A percentile compares a stretch with the other conserved stretches of the same genome.
These are phyloP conservation scores for Yamadazyma kitorensis DNA, from an alignment of 805 yeast species.

Conservation along the genomic window DNA sequence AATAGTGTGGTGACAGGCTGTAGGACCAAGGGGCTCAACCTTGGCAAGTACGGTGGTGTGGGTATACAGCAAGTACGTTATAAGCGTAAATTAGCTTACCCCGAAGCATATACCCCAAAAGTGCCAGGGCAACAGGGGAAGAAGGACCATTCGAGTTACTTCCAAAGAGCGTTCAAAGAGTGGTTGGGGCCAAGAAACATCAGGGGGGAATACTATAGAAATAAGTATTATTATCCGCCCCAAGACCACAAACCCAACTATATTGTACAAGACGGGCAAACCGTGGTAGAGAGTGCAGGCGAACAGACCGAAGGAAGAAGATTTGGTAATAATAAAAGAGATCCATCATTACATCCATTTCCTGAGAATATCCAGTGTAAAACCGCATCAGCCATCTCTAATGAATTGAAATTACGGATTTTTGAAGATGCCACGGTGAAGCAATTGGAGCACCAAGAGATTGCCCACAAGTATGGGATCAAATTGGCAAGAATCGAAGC, in stretches of 20 bases:
- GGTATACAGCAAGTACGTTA: constrained; percentile 6
- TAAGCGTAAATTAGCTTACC: constrained; percentile 31
- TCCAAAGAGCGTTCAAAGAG: constrained; percentile 62
- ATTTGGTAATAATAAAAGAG: constrained; percentile 16
- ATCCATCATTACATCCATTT: constrained; percentile 66
- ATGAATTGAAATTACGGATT: constrained; percentile 58
- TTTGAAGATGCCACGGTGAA: constrained; percentile 52
- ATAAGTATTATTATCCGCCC: constrained; percentile 70
- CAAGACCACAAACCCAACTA: constrained; percentile 71
- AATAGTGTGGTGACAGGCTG: too few relatives aligned
- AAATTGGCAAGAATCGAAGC: constrained; percentile 89
- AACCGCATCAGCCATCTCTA: constrained; percentile 61
- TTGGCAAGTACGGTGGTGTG: too few relatives aligned
- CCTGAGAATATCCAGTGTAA: constrained; percentile 69
- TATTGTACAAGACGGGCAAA: constrained; percentile 53
- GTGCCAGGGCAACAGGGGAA: constrained; percentile 29
- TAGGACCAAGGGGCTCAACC: too few relatives aligned
- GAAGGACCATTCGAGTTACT: constrained; percentile 48
- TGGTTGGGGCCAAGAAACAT: constrained; percentile 83
- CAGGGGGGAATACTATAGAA: constrained; percentile 76
- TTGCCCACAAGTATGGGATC: constrained; percentile 75
- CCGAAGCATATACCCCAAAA: constrained; percentile 28
- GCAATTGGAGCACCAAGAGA: constrained; percentile 61
- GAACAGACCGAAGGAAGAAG: constrained; percentile 9
- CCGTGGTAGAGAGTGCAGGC: constrained; percentile 16